Conservation (phyloP, 495 filamentous ascomycete genomes). For the Rostrohypoxylon terebratum region DNA sequence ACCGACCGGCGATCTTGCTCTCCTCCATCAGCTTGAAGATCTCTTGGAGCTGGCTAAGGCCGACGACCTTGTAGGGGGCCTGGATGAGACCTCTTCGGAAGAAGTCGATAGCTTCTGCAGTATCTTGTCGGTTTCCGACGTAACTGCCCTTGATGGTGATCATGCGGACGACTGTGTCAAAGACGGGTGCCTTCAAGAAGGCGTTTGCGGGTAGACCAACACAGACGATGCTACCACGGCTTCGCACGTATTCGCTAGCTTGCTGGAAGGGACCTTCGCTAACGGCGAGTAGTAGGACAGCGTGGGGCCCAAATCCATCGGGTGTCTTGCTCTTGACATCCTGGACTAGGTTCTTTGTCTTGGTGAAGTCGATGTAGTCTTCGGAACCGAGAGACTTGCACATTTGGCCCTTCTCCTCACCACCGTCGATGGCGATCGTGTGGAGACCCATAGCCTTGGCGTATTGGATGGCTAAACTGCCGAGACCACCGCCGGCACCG, state of each 20-base stretch:
- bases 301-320: constrained; percentile 86
- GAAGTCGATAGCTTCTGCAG: constrained; percentile 88
- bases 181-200: constrained; percentile 83
- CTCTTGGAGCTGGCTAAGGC: constrained; percentile 78
- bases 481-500: constrained; percentile 88
- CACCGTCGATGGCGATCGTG: constrained; percentile 81
- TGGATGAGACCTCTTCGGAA: constrained; percentile 84
- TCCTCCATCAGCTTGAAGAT: constrained; percentile 81
- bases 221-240: constrained; percentile 80
- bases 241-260: constrained; percentile 82
- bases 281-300: constrained; percentile 86
- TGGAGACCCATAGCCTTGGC: constrained; percentile 89
- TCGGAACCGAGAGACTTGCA: constrained; percentile 74
- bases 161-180: constrained; percentile 85
- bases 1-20: constrained; percentile 86
- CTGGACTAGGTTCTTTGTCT: constrained; percentile 77
- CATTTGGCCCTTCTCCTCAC: constrained; percentile 80
- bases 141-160: constrained; percentile 93
- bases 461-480: constrained; percentile 85
- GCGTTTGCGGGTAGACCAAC: constrained; percentile 87
- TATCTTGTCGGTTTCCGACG: constrained; percentile 90
- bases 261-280: constrained; percentile 95
- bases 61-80: constrained; percentile 84
- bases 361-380: constrained; percentile 82
- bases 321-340: constrained; percentile 82